A percentile compares a stretch with the other conserved stretches of the same genome.
phyloP scores from a whole-genome alignment of 179 eudicot genomes.

The Silene coronaria region DNA sequence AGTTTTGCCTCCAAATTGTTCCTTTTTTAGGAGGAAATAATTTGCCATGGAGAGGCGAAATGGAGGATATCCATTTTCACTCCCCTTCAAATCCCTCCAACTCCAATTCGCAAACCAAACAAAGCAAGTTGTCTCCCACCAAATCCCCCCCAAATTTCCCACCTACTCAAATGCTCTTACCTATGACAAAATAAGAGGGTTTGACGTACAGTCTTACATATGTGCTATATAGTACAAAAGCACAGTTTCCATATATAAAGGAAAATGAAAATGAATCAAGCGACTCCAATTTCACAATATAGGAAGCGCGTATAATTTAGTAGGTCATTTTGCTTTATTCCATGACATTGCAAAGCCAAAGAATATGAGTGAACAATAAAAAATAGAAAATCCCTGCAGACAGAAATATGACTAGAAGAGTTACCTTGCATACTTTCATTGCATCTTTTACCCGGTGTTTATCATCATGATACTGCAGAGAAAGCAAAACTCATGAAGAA shows the following conservation, averaged over 20 bases:
- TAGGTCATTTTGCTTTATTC: background rate
- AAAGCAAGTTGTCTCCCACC: too few relatives aligned
- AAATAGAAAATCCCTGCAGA: background rate
- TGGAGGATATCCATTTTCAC: too few relatives aligned
- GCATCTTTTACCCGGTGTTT: conserved; percentile 72
- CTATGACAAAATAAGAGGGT: background rate
- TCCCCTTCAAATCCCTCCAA: too few relatives aligned
- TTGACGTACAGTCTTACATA: background rate
- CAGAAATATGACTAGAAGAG: conserved; percentile 1
- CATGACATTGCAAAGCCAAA: background rate
- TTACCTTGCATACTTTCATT: conserved; percentile 65
- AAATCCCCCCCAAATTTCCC: too few relatives aligned
- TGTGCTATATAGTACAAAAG: background rate
- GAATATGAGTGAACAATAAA: too few relatives aligned
- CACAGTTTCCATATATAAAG: background rate
- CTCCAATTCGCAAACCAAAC: background rate
- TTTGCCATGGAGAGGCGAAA: too few relatives aligned
- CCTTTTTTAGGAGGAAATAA: background rate
- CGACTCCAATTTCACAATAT: background rate
- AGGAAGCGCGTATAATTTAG: background rate
- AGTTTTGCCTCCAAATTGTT: background rate
- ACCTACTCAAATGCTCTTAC: background rate
- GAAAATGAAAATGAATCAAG: background rate
- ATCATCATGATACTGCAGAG: conserved; percentile 80
- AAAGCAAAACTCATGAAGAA: conserved; percentile 8